Percentiles rank a stretch among this genome's conserved stretches.
phyloP scores from a whole-genome alignment of 148 eudicot genomes.

The Cornus florida region DNA sequence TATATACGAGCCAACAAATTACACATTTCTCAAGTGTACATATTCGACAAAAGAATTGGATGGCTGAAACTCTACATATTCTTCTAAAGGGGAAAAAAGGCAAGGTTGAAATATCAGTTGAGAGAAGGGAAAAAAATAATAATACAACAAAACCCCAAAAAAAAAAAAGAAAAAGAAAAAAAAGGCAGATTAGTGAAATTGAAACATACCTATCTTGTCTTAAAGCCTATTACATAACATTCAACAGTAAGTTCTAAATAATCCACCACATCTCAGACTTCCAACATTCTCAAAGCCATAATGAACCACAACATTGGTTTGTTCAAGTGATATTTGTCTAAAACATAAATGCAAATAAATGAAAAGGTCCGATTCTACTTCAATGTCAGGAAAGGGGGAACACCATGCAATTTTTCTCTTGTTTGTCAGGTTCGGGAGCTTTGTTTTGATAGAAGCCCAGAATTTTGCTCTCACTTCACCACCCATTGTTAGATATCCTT shows the following conservation, averaged over 20 bases:
- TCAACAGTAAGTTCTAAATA: slow-evolving; percentile 28
- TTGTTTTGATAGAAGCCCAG: neutral
- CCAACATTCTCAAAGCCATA: slow-evolving; percentile 18
- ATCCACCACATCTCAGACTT: slow-evolving; percentile 29
- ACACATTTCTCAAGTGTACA: neutral
- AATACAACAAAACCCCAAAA: slow-evolving; percentile 28
- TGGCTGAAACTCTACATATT: slow-evolving; percentile 17
- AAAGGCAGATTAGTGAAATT: slow-evolving; percentile 11
- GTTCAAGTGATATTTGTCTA: slow-evolving; percentile 16
- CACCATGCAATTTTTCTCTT: neutral
- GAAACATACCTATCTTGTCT: slow-evolving; percentile 15
- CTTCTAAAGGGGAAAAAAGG: neutral
- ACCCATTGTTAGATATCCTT: neutral
- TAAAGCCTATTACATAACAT: slow-evolving; percentile 42
- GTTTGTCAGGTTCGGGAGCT: neutral
- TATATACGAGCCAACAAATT: neutral
- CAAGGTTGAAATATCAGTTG: slow-evolving; percentile 2
- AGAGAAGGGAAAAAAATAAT: slow-evolving; percentile 3
- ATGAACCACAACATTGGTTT: slow-evolving; percentile 25
- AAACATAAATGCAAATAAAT: slow-evolving; percentile 16
- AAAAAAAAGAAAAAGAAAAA: neutral
- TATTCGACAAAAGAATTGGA: slow-evolving; percentile 7
- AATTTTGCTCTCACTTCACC: neutral
- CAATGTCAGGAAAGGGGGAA: neutral
- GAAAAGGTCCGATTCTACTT: slow-evolving; percentile 10